A percentile compares a stretch with the other conserved stretches of the same genome.
phyloP scores from a whole-genome alignment of 2,329 filamentous ascomycete species.

The Fragosphaeria purpurea region DNA sequence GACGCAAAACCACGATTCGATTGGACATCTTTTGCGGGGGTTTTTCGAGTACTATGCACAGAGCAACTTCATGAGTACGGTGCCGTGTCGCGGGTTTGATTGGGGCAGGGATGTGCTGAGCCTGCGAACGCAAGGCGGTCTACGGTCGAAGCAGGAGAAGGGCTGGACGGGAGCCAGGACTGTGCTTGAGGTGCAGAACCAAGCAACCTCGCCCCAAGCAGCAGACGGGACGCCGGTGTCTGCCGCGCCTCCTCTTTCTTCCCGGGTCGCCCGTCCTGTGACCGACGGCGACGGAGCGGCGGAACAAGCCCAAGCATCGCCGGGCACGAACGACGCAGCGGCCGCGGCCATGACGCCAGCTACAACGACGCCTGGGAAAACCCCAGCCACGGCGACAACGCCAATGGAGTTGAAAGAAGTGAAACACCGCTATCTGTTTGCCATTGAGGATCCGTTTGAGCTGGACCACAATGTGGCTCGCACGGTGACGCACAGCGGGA shows the following conservation, averaged over 20 bases:
- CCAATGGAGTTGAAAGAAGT: constrained; percentile 52
- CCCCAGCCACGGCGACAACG: constrained; percentile 15
- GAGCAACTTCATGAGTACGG: constrained; percentile 40
- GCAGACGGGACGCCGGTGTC: neutral
- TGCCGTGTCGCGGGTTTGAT: constrained; percentile 52
- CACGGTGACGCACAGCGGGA: constrained; percentile 74
- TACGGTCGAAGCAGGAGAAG: constrained; percentile 65
- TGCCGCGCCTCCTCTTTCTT: neutral
- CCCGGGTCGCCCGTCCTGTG: neutral
- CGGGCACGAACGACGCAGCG: neutral
- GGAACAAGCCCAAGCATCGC: neutral
- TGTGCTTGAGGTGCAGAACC: constrained; percentile 41
- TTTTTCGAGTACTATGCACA: constrained; percentile 86
- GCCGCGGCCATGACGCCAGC: neutral
- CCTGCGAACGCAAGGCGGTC: constrained; percentile 59
- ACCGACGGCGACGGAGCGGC: neutral
- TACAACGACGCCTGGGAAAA: constrained; percentile 7
- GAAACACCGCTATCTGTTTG: constrained; percentile 71
- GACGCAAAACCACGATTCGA: constrained; percentile 57
- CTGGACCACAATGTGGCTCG: constrained; percentile 77
- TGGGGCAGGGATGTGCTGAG: constrained; percentile 77
- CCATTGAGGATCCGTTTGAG: constrained; percentile 89
- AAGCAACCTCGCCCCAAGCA: constrained; percentile 17
- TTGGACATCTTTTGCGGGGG: constrained; percentile 64
- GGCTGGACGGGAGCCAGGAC: constrained; percentile 81